Conservation (phyloP, 768 basidiomycete genomes). For the Trametes elegans region DNA sequence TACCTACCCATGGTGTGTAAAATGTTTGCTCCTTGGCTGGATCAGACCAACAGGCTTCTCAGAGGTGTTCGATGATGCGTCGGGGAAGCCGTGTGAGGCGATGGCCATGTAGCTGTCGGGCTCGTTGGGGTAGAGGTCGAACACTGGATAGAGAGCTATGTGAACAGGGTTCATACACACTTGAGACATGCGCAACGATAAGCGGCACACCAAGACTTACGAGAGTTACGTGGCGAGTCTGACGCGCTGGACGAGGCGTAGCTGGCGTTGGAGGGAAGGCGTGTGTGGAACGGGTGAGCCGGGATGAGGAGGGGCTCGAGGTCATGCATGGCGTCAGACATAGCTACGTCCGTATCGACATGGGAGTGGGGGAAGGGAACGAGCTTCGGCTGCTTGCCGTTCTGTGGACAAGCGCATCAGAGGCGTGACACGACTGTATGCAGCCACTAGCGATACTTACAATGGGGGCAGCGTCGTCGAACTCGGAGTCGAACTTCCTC, state of each 20-base stretch:
- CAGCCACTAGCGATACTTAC: slow-evolving; percentile 20
- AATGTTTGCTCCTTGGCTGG: slow-evolving; percentile 54
- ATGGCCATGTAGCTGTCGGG: slow-evolving; percentile 45
- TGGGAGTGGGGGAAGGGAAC: slow-evolving; percentile 69
- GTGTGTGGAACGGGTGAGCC: slow-evolving; percentile 52
- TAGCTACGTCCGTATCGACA: slow-evolving; percentile 62
- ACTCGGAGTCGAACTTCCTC: slow-evolving; percentile 66
- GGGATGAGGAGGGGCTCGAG: slow-evolving; percentile 52
- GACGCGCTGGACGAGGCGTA: slow-evolving; percentile 38
- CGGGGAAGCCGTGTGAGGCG: slow-evolving; percentile 37
- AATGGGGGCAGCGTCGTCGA: slow-evolving; percentile 43
- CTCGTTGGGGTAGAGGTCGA: slow-evolving; percentile 60
- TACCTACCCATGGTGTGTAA: slow-evolving; percentile 73
- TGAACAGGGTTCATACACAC: not conserved
- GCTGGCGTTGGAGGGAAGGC: slow-evolving; percentile 65
- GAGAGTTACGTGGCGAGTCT: slow-evolving; percentile 25
- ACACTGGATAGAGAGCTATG: slow-evolving; percentile 52
- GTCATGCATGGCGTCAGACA: slow-evolving; percentile 60
- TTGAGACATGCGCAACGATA: not conserved
- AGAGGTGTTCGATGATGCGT: slow-evolving; percentile 36
- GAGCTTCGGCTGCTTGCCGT: slow-evolving; percentile 69
- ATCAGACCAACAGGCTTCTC: slow-evolving; percentile 57
- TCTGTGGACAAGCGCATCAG: slow-evolving; percentile 34
- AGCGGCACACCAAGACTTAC: slow-evolving; percentile 18
- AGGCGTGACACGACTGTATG: slow-evolving; percentile 21